Conservation (phyloP, 495 filamentous ascomycete genomes). For the Penicillium goetzii region DNA sequence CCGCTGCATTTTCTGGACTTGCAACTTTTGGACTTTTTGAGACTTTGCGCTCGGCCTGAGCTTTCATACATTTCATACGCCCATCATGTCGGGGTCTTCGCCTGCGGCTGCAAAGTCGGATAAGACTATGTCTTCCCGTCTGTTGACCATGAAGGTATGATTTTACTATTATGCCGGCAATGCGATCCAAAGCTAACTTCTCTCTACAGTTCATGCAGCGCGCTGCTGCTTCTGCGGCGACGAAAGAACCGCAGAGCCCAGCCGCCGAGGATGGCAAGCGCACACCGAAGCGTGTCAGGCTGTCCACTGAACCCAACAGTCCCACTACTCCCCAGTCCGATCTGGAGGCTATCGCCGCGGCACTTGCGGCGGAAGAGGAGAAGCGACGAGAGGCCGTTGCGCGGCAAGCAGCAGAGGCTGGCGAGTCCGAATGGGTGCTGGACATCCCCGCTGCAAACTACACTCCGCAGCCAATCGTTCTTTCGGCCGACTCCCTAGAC, state of each 20-base stretch:
- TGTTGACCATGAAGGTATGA: constrained; percentile 86
- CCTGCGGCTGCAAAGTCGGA: constrained; percentile 44
- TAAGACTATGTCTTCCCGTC: constrained; percentile 85
- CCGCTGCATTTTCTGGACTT: constrained; percentile 23
- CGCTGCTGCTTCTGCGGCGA: constrained; percentile 63
- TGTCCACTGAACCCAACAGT: constrained; percentile 41
- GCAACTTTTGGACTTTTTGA: neutral
- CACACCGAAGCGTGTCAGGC: constrained; percentile 48
- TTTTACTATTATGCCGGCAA: constrained; percentile 7
- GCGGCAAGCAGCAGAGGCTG: constrained; percentile 70
- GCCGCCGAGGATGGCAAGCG: constrained; percentile 36
- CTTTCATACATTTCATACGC: constrained; percentile 13
- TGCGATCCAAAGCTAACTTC: constrained; percentile 14
- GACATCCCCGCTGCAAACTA: constrained; percentile 31
- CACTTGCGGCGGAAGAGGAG: constrained; percentile 72
- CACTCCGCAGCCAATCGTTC: constrained; percentile 34
- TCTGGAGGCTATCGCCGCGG: constrained; percentile 66
- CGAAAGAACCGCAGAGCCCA: constrained; percentile 45
- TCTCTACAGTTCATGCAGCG: constrained; percentile 87
- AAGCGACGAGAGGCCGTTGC: constrained; percentile 73
- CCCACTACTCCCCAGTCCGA: constrained; percentile 42
- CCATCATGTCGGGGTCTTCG: constrained; percentile 42
- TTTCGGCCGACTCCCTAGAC: constrained; percentile 44
- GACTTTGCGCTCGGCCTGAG: constrained; percentile 25
- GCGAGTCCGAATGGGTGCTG: constrained; percentile 89